A percentile compares a stretch with the other conserved stretches of the same genome.
Conservation (phyloP, 208 protist species). For the Leishmania guyanensis region DNA sequence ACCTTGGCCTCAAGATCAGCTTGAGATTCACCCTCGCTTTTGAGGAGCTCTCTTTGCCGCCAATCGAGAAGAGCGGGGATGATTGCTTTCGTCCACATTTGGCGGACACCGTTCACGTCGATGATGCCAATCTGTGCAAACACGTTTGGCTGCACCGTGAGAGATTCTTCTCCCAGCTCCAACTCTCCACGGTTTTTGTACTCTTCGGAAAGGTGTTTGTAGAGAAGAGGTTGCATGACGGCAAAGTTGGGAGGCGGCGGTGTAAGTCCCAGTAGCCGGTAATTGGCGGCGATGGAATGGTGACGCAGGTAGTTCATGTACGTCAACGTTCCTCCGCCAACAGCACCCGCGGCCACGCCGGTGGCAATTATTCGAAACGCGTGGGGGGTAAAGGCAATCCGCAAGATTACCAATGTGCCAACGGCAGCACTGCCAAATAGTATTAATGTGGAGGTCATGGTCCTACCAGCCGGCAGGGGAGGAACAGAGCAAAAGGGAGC, state of each 20-base stretch:
- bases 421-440: slow-evolving; percentile 41
- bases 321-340: slow-evolving; percentile 40
- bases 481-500: slow-evolving; percentile 5
- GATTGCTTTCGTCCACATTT: slow-evolving; percentile 73
- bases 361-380: slow-evolving; percentile 46
- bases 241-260: slow-evolving; percentile 50
- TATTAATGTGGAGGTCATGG: slow-evolving; percentile 35
- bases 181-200: slow-evolving; percentile 70
- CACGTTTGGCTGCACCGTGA: slow-evolving; percentile 76
- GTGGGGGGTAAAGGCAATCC: slow-evolving; percentile 39
- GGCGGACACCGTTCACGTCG: slow-evolving; percentile 70
- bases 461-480: neutral
- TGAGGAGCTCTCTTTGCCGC: slow-evolving; percentile 17
- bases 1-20: slow-evolving; percentile 47
- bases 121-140: slow-evolving; percentile 82
- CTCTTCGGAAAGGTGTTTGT: slow-evolving; percentile 49
- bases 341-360: slow-evolving; percentile 32
- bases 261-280: slow-evolving; percentile 35
- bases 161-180: slow-evolving; percentile 61
- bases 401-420: slow-evolving; percentile 38
- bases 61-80: slow-evolving; percentile 42
- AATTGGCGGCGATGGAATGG: slow-evolving; percentile 59
- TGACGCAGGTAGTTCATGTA: slow-evolving; percentile 55
- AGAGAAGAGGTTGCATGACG: slow-evolving; percentile 51
- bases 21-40: slow-evolving; percentile 27